A percentile compares a stretch with the other conserved stretches of the same genome.
Evolutionary conservation across 2,329 filamentous ascomycete genomes (phyloP).

Genomic region (Escovopsis sp.): DNA sequence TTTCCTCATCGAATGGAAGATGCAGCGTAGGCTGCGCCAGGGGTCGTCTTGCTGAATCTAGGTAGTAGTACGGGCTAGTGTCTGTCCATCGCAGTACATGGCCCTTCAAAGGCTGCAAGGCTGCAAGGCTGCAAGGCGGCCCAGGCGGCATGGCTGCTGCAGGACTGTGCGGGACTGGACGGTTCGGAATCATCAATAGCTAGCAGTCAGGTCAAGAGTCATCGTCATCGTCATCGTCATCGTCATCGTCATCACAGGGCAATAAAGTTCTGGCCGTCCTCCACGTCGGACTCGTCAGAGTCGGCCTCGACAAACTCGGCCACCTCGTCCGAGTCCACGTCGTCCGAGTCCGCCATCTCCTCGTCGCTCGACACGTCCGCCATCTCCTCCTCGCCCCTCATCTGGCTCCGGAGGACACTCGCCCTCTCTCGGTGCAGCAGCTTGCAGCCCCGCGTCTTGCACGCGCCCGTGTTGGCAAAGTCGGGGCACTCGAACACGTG

Average conservation of each 20-base stretch:
- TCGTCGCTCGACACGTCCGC: constrained; percentile 70
- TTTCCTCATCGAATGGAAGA: neutral
- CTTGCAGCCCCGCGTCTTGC: constrained; percentile 68
- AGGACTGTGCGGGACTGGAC: too few relatives aligned
- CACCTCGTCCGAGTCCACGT: constrained; percentile 63
- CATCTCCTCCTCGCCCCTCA: constrained; percentile 39
- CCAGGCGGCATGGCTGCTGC: too few relatives aligned
- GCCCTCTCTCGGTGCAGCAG: constrained; percentile 80
- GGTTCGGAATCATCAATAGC: too few relatives aligned
- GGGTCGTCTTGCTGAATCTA: too few relatives aligned
- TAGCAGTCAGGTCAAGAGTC: neutral
- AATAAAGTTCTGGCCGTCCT: constrained; percentile 46
- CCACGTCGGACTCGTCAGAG: constrained; percentile 39
- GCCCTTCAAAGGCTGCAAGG: too few relatives aligned
- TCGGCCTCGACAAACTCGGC: constrained; percentile 50
- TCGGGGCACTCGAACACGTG: constrained; percentile 92
- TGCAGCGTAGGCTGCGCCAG: neutral
- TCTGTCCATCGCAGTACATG: too few relatives aligned
- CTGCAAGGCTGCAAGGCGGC: too few relatives aligned
- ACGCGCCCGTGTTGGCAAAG: constrained; percentile 80
- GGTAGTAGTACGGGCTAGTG: too few relatives aligned
- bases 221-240: too few relatives aligned
- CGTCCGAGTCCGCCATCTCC: constrained; percentile 56
- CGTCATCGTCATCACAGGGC: constrained; percentile 20
- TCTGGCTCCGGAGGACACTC: constrained; percentile 59